phyloP scores from a whole-genome alignment of 1,284 basidiomycete genomes.

The Vanrija sp. region DNA sequence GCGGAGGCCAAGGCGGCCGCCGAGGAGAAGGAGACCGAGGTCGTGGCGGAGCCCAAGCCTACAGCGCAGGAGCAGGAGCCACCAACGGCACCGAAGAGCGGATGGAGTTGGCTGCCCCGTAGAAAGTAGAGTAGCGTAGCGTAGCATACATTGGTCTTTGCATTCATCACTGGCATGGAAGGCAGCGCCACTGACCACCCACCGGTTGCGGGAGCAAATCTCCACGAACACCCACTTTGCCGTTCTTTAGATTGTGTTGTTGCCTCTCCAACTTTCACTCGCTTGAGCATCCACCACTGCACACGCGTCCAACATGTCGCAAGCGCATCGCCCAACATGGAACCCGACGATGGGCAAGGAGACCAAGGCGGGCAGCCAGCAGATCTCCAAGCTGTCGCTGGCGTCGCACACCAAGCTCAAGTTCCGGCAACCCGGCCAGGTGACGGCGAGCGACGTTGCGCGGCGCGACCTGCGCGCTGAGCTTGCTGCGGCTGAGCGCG shows the following conservation, averaged over 20 bases:
- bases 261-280: neutral
- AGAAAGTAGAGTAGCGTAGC: neutral
- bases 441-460: slow-evolving; percentile 66
- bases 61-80: neutral
- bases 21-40: neutral
- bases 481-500: slow-evolving; percentile 72
- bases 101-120: neutral
- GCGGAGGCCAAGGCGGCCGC: neutral
- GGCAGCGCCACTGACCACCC: too few species aligned
- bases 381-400: slow-evolving; percentile 84
- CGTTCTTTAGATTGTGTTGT: neutral
- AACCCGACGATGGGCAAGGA: slow-evolving; percentile 49
- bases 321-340: slow-evolving; percentile 50
- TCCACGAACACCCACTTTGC: neutral
- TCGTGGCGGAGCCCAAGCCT: neutral
- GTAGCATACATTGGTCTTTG: neutral
- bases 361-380: slow-evolving; percentile 74
- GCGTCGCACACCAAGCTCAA: slow-evolving; percentile 92
- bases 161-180: too few species aligned
- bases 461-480: slow-evolving; percentile 77
- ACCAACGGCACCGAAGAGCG: neutral
- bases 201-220: slow-evolving; percentile 1
- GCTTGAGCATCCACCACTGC: neutral
- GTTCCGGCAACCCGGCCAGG: slow-evolving; percentile 87
- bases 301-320: slow-evolving; percentile 35